Conservation (phyloP, 106 monocot species). For the Cymbidium sinense region DNA sequence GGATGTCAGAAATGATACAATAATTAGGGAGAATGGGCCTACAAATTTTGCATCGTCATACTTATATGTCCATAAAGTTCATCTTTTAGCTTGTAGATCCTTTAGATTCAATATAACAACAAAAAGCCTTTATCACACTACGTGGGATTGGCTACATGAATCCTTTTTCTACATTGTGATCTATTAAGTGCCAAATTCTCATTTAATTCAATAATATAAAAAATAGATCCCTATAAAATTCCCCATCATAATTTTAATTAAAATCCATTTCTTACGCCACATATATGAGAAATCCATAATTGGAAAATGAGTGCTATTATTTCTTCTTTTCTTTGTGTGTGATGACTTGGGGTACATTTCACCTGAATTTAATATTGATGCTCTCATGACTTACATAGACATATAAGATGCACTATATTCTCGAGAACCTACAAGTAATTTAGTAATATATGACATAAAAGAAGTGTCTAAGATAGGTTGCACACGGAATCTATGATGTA, state of each 20-base stretch:
- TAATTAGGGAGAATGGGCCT: neutral
- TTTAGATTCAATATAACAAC: no score
- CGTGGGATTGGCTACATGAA: no score
- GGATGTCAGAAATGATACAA: neutral
- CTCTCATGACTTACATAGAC: neutral
- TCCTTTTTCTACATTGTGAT: no score
- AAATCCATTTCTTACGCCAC: neutral
- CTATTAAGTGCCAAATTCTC: no score
- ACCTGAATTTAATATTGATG: neutral
- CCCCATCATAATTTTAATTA: neutral
- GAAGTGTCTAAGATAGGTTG: neutral
- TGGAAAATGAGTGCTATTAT: neutral
- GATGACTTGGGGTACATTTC: neutral
- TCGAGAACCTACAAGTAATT: neutral
- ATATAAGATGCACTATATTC: neutral
- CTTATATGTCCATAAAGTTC: neutral
- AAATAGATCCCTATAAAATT: neutral
- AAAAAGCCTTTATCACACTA: no score
- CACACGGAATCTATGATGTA: conserved; percentile 89
- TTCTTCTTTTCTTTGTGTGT: neutral
- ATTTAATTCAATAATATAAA: neutral
- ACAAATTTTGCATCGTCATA: neutral
- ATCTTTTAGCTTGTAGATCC: neutral
- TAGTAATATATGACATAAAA: neutral
- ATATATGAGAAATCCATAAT: neutral